Evolutionary conservation across 305 asterid genomes (phyloP).

Genomic region (Fraxinus xanthoxyloides): DNA sequence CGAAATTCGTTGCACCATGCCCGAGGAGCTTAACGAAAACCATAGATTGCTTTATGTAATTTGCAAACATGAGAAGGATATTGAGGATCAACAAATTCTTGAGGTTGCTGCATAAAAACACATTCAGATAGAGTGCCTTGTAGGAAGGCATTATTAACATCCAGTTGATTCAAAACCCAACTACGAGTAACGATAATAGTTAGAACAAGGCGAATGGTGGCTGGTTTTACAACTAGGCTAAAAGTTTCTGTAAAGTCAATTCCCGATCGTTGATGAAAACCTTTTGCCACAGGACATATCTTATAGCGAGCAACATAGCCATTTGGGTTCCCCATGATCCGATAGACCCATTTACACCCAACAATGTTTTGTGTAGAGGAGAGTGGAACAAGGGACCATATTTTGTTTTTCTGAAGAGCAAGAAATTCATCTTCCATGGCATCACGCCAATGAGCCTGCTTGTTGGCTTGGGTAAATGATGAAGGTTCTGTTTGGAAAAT

Average conservation of each 20-base stretch:
- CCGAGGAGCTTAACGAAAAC: background rate
- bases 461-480: no score
- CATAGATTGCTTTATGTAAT: background rate
- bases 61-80: background rate
- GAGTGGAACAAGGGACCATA: no score
- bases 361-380: no score
- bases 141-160: background rate
- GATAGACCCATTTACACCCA: no score
- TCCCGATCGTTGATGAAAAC: no score
- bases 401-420: no score
- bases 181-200: background rate
- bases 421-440: no score
- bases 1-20: background rate
- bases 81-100: background rate
- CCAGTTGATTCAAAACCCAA: background rate
- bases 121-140: background rate
- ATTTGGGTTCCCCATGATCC: no score
- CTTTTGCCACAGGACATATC: no score
- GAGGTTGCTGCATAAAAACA: conserved; percentile 1
- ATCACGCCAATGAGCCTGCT: no score
- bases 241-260: background rate
- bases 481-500: no score
- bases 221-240: background rate
- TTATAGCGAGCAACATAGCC: no score
- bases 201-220: background rate